Evolutionary conservation across 148 eudicot species (phyloP).

Genomic region (Simmondsia chinensis): DNA sequence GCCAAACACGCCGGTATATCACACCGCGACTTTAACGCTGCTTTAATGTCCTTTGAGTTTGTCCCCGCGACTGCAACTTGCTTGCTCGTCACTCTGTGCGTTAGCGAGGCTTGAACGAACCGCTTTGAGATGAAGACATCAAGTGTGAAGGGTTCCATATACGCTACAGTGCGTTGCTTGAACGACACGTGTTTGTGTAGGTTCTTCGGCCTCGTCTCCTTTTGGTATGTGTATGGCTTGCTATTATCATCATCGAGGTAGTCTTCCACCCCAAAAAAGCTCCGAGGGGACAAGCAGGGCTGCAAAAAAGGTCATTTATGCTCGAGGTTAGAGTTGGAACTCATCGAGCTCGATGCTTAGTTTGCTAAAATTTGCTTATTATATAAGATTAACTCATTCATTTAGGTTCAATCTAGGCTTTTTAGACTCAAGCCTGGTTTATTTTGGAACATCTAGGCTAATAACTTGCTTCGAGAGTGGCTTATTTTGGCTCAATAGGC

Average conservation of each 20-base stretch:
- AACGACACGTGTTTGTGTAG: conserved; percentile 82
- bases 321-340: not conserved
- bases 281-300: conserved; percentile 62
- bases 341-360: not conserved
- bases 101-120: conserved; percentile 83
- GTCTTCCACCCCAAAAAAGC: conserved; percentile 97
- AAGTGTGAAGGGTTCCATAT: conserved; percentile 85
- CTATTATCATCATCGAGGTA: conserved; percentile 90
- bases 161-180: conserved; percentile 90
- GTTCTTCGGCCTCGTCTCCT: conserved; percentile 82
- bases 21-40: conserved; percentile 62
- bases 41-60: conserved; percentile 87
- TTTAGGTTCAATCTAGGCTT: no score
- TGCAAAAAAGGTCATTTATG: conserved; percentile 17
- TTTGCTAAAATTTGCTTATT: not conserved
- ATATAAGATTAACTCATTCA: no score
- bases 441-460: no score
- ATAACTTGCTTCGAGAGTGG: no score
- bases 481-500: no score
- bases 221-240: conserved; percentile 86
- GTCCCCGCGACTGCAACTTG: conserved; percentile 95
- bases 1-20: conserved; percentile 95
- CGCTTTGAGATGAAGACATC: conserved; percentile 90
- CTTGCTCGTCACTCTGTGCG: conserved; percentile 85
- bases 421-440: no score